Percentiles rank a stretch among this genome's conserved stretches.
Evolutionary conservation across 306 rosid genomes (phyloP).

Genomic region (Sicyos edulis): DNA sequence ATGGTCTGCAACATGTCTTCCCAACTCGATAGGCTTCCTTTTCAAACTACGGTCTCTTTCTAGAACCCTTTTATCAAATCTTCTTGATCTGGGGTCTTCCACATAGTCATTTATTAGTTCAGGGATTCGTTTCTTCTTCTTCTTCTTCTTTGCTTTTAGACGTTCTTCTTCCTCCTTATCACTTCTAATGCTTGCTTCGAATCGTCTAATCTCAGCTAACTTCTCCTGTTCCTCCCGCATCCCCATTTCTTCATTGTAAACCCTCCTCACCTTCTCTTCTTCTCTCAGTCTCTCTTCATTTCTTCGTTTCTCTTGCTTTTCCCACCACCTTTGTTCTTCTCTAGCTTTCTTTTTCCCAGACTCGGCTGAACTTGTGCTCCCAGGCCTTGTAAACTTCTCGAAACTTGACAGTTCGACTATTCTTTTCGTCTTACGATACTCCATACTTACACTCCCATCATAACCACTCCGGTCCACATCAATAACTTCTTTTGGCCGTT

Average conservation of each 20-base stretch:
- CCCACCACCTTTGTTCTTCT: slow-evolving; percentile 65
- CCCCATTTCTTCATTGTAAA: slow-evolving; percentile 58
- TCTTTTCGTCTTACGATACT: slow-evolving; percentile 78
- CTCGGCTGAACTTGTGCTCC: slow-evolving; percentile 36
- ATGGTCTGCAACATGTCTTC: slow-evolving; percentile 48
- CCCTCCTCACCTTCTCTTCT: slow-evolving; percentile 53
- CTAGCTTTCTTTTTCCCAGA: slow-evolving; percentile 46
- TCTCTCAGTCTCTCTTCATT: slow-evolving; percentile 55
- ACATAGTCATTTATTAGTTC: slow-evolving; percentile 55
- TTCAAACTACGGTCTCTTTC: slow-evolving; percentile 67
- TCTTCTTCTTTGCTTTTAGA: slow-evolving; percentile 73
- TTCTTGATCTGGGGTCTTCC: slow-evolving; percentile 60
- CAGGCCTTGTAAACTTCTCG: slow-evolving; percentile 57
- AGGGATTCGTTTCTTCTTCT: slow-evolving; percentile 44
- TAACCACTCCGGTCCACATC: slow-evolving; percentile 67
- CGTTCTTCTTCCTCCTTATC: slow-evolving; percentile 92
- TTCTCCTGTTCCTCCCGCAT: slow-evolving; percentile 62
- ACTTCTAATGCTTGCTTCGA: slow-evolving; percentile 66
- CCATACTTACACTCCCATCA: slow-evolving; percentile 45
- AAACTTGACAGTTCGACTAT: slow-evolving; percentile 70
- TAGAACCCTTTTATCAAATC: slow-evolving; percentile 57
- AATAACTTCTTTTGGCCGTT: slow-evolving; percentile 61
- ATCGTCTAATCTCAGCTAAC: slow-evolving; percentile 53
- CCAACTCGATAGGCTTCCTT: slow-evolving; percentile 61
- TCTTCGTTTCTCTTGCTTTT: slow-evolving; percentile 62